Evolutionary conservation across 2,329 filamentous ascomycete species (phyloP).

Genomic region (Elsinoe australis): DNA sequence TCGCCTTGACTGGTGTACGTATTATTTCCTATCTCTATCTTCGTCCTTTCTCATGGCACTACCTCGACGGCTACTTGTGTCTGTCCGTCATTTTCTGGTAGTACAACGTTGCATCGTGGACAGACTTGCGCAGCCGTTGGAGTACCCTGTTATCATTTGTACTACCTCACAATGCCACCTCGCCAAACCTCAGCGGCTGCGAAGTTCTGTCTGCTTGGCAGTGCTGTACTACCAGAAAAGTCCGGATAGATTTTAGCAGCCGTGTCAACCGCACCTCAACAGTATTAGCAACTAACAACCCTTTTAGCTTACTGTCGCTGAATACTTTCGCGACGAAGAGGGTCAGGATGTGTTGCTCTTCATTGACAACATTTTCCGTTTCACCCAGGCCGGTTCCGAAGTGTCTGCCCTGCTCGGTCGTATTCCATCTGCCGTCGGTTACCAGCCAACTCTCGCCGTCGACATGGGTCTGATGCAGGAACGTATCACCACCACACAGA

Average conservation of each 20-base stretch:
- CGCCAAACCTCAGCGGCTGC: no score
- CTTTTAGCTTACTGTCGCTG: conserved; percentile 53
- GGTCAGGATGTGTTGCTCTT: conserved; percentile 98
- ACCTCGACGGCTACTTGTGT: background rate
- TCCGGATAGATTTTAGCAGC: no score
- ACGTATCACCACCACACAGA: conserved; percentile 98
- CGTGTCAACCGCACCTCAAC: no score
- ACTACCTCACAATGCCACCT: no score
- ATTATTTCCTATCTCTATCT: no score
- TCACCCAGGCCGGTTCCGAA: conserved; percentile 99
- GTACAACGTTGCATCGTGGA: no score
- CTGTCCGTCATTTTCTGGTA: no score
- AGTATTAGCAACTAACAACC: no score
- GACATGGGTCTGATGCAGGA: conserved; percentile 99
- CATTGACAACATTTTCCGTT: conserved; percentile 99
- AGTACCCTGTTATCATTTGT: no score
- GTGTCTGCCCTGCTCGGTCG: conserved; percentile 98
- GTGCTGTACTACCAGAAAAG: conserved; percentile 1
- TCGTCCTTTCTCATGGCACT: background rate
- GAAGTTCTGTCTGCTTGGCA: no score
- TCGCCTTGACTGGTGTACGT: conserved; percentile 75
- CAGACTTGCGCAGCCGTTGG: no score
- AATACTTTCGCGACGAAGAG: conserved; percentile 73
- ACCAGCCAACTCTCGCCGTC: conserved; percentile 96
- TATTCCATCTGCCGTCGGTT: conserved; percentile 99